phyloP scores from a whole-genome alignment of 805 yeast species.

The Saccharomyces kudriavzevii region DNA sequence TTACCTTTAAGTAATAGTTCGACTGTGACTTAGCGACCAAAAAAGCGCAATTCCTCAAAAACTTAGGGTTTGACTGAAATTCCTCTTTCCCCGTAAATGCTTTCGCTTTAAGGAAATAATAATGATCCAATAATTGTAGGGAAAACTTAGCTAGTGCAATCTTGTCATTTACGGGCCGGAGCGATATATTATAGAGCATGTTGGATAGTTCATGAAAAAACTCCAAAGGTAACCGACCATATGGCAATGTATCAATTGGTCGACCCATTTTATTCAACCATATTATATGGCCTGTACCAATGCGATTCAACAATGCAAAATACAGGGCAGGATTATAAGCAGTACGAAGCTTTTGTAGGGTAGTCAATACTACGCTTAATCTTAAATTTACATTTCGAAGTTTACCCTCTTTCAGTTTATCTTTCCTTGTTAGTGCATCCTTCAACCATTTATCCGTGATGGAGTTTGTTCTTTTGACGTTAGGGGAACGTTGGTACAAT shows the following conservation, averaged over 20 bases:
- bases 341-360: constrained; percentile 19
- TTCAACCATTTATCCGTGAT: constrained; percentile 17
- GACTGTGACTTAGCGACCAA: constrained; percentile 16
- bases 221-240: constrained; percentile 16
- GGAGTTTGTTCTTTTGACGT: background rate
- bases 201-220: constrained; percentile 21
- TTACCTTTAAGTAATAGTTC: constrained; percentile 3
- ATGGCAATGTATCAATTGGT: background rate
- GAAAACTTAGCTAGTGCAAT: constrained; percentile 16
- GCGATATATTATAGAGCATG: constrained; percentile 18
- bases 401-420: background rate
- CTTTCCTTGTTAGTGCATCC: constrained; percentile 9
- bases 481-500: background rate
- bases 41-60: constrained; percentile 12
- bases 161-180: constrained; percentile 1
- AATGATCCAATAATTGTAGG: constrained; percentile 12
- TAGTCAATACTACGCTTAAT: constrained; percentile 15
- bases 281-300: constrained; percentile 13
- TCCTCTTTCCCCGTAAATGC: constrained; percentile 1
- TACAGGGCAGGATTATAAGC: constrained; percentile 10
- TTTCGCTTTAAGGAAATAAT: constrained; percentile 4
- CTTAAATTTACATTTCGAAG: constrained; percentile 2
- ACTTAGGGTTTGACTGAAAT: constrained; percentile 3
- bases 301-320: constrained; percentile 18
- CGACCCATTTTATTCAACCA: constrained; percentile 18